Evolutionary conservation across 208 protist species (phyloP), one percentile per base, ranked within the genome.

Genomic region (Polymyxa betae): DNA sequence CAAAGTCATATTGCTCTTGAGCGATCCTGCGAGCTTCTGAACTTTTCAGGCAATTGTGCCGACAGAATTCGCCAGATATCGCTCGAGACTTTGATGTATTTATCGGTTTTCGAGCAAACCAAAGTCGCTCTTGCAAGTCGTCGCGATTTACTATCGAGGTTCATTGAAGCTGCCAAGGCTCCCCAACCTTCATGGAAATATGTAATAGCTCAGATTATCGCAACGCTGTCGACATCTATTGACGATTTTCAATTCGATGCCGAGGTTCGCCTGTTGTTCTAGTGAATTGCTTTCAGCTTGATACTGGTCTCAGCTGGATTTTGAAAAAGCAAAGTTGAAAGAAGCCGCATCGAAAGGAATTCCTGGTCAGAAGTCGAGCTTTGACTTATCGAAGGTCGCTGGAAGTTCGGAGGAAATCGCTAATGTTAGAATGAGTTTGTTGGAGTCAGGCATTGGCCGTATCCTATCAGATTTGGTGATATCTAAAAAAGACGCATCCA

Each of bases 181-280:
- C 12, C 12, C 5, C 49, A 60, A 60, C 49, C 49, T 60, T n/a
- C n/a, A n/a, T n/a, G n/a, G n/a, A 16, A 29, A 29, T 82, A 82
- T 43, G 72, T n/a, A 5, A 5, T 82, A 5, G 72, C 72, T 45
- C 72, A 82, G 16, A 82, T 82, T n/a, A 82, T 82, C 40, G 35
- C 40, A 43, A 38, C 72, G 16, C n/a, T 82, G 16, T 5, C 72
- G 16, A 82, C 72, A 82, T 82, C 72, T 5, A 20, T n/a, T n/a
- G 72, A 82, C n/a, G 72, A 82, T 35, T n/a, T 82, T 20, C 72
- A n/a, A 5, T 82, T 82, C 35, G 72, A 82, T 60, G 5, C 49
- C 24, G 12, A 60, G 49, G 49, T 60, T 24, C 24, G 49, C 24
- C 24, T 29, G 49, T 60, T 5, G 49, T 60, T 60, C 12, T 5